Evolutionary conservation across 768 basidiomycete species (phyloP).

Genomic region (Dioszegia crocea): DNA sequence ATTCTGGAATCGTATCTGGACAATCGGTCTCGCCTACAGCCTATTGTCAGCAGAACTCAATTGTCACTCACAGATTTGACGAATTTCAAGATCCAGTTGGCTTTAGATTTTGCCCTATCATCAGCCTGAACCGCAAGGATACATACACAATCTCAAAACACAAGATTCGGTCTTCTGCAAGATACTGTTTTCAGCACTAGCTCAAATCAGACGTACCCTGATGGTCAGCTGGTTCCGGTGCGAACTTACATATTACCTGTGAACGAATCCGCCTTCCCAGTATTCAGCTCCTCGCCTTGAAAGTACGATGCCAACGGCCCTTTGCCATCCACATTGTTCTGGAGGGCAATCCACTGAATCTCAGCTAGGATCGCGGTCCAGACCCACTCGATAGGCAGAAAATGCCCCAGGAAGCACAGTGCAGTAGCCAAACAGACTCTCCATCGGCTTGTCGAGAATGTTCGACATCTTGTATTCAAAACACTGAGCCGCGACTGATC

Average conservation of each 20-base stretch:
- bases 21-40: conserved; percentile 97
- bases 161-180: conserved; percentile 49
- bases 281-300: conserved; percentile 76
- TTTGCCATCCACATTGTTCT: conserved; percentile 79
- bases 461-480: conserved; percentile 94
- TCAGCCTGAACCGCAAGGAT: neutral
- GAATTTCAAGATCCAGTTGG: conserved; percentile 46
- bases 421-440: conserved; percentile 58
- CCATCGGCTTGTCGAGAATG: conserved; percentile 90
- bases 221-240: conserved; percentile 2
- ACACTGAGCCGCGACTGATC: conserved; percentile 75
- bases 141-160: conserved; percentile 50
- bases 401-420: conserved; percentile 71
- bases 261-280: conserved; percentile 50
- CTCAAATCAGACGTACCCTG: conserved; percentile 14
- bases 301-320: conserved; percentile 90
- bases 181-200: conserved; percentile 24
- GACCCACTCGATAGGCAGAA: conserved; percentile 62
- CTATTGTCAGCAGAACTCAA: neutral
- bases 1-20: conserved; percentile 82
- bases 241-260: conserved; percentile 49
- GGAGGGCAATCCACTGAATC: conserved; percentile 69
- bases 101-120: conserved; percentile 42
- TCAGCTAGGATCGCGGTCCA: neutral
- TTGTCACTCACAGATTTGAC: conserved; percentile 49